phyloP scores from a whole-genome alignment of 305 asterid genomes.

The Fraxinus greggii region DNA sequence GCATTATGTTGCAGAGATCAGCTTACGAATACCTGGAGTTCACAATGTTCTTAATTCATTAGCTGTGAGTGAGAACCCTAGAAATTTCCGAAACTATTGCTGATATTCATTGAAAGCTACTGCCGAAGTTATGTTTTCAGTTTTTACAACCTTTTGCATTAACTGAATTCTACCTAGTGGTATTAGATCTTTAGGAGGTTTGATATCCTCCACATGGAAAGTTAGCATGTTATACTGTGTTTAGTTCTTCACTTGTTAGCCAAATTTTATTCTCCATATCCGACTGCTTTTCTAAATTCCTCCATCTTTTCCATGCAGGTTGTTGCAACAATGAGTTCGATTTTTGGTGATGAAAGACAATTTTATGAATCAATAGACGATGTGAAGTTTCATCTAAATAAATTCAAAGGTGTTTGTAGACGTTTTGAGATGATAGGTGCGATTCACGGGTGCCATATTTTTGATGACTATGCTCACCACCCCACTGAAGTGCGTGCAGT shows the following conservation, averaged over 20 bases:
- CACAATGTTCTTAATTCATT: conserved; percentile 45
- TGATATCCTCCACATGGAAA: not conserved
- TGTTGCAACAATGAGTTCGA: conserved; percentile 32
- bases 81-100: not conserved
- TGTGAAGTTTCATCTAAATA: conserved; percentile 30
- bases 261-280: not conserved
- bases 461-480: conserved; percentile 46
- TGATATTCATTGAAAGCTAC: not conserved
- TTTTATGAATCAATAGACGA: conserved; percentile 27
- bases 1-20: conserved; percentile 30
- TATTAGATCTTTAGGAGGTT: not conserved
- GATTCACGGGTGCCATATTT: conserved; percentile 31
- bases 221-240: not conserved
- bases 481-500: conserved; percentile 35
- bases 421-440: conserved; percentile 41
- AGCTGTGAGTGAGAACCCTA: conserved; percentile 35
- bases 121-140: not conserved
- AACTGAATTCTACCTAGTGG: not conserved
- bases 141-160: not conserved
- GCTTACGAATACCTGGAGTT: conserved; percentile 41
- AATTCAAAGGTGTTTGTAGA: conserved; percentile 36
- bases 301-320: conserved; percentile 26
- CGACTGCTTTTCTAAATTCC: not conserved
- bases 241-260: not conserved
- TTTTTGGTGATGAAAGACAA: conserved; percentile 28